Evolutionary conservation across 305 asterid species (phyloP), one percentile per base, ranked within the genome.

Genomic region (Stenogyne calaminthoides): DNA sequence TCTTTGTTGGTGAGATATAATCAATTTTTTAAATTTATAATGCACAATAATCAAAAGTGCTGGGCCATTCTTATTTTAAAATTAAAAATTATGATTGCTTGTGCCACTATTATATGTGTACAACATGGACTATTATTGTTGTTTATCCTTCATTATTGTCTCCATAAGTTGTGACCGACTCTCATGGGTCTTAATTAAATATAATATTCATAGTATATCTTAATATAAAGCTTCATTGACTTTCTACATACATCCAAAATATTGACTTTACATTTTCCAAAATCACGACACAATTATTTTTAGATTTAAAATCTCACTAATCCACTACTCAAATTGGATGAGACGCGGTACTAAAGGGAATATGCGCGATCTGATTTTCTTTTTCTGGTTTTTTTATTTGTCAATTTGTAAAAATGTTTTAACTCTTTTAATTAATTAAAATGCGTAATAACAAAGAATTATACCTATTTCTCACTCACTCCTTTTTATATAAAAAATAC

Each of bases 171-270:
- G 56, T 51, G 77, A 15, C 58, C 0, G 37, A 49, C 32, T 46
- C 32, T 22, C 5, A 19, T 59, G 32, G 51, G 40, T 16, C 72
- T 37, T 19, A 27, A 37, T 18, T 10, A 15, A 27, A 4, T 22
- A 22, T 16, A 18, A 54, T 52, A 18, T 3, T n/a, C 51, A 44
- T 46, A 66, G 59, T 47, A 58, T 63, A 47, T 67, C 58, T 56
- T 27, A 22, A 5, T 15, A 37, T 44, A 27, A 36, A 75, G 42
- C 20, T 44, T 12, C 69, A n/a, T 72, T 72, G 78, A 80, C 84
- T 80, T 76, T 68, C 47, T 57, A 20, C 27, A 27, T 62, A 42
- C 61, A 12, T 67, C 81, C 70, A 76, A 69, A 58, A 67, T n/a
- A n/a, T 52, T 73, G 49, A 51, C 71, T 39, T 80, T 57, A 20